Base-by-base conservation (phyloP, 768 basidiomycete species). In the Chlorophyllum brunneum region DNA sequence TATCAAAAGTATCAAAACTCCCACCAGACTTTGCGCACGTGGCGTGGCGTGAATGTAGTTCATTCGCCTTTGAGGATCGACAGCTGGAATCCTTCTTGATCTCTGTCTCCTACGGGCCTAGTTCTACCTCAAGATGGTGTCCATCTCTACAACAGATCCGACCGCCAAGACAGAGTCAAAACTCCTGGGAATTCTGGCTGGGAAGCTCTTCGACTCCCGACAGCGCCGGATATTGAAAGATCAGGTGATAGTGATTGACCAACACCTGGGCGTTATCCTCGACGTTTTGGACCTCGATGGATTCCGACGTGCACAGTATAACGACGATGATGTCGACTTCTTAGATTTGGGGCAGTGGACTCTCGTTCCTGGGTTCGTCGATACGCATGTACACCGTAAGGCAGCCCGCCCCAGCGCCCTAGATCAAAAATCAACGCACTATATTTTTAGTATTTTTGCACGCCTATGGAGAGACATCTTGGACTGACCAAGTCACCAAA, bases 401-500 rank as follows among this genome's bases (percentile, higher is more conserved):
- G 63, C 31, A 20, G 15, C n/a, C 27, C 11, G 18, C n/a, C 11
- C 18, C 37, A 38, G 37, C 15, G 37, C 9, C 18, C 37, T 13
- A 18, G 37, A 20, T 13, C 11, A 5, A 20, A 38, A 22, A 41
- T 20, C 39, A 41, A 5, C n/a, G 9, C 20, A 5, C 30, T 13
- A 31, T 31, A 31, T 31, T 31, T 31, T 26, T 48, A 82, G 81
- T 85, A 26, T 84, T 85, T 58, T 66, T 85, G 4, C 82, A 83
- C 59, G 70, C 80, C 1, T 86, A 83, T 60, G 59, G 70, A 3
- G 83, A 85, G 63, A 75, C 75, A 3, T 69, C 78, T 5, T 86
- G 84, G 83, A 68, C 71, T 13, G 81, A 84, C 59, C 83, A 85
- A 57, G 60, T 83, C 13, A 80, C 77, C 4, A 77, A 76, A 60